These are phyloP conservation scores for Picea glauca DNA, from an alignment of 75 land plant species.

Conservation along the genomic window DNA sequence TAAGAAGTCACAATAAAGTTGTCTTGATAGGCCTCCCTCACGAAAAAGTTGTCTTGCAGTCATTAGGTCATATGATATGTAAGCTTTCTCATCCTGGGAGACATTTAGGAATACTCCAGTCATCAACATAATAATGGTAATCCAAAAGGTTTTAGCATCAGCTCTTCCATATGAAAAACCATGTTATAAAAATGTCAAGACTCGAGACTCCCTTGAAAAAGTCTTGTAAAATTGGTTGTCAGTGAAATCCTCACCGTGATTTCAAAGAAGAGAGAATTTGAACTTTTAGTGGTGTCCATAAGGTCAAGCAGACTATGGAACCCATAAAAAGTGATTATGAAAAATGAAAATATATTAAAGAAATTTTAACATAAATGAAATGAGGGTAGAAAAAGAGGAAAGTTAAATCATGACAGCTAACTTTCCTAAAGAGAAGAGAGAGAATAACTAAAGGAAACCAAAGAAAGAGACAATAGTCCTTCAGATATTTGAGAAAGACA, in stretches of 20 bases:
- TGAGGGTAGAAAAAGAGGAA: too few relatives aligned
- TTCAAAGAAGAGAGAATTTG: too few relatives aligned
- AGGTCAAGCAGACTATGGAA: too few relatives aligned
- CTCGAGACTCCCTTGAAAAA: neutral
- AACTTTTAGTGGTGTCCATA: too few relatives aligned
- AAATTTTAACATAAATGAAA: too few relatives aligned
- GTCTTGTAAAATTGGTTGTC: neutral
- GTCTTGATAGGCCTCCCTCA: slow-evolving; percentile 22
- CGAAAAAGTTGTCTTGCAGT: slow-evolving; percentile 41
- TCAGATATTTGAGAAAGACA: neutral
- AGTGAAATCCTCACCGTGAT: too few relatives aligned
- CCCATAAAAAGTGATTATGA: too few relatives aligned
- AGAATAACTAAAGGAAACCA: slow-evolving; percentile 4
- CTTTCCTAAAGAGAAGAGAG: too few relatives aligned
- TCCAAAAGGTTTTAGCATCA: neutral
- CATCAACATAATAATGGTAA: neutral
- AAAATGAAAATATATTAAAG: too few relatives aligned
- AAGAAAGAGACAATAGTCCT: neutral
- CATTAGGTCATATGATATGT: slow-evolving; percentile 31
- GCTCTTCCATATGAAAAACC: neutral
- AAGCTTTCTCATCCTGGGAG: slow-evolving; percentile 32
- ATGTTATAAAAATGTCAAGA: neutral
- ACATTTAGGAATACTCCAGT: slow-evolving; percentile 11
- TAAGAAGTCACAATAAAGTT: slow-evolving; percentile 26
- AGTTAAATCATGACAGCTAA: too few relatives aligned